Percentiles rank a stretch among this genome's conserved stretches.
phyloP scores from a whole-genome alignment of 192 early-diverging fungal species.

The Coemansia sp. region DNA sequence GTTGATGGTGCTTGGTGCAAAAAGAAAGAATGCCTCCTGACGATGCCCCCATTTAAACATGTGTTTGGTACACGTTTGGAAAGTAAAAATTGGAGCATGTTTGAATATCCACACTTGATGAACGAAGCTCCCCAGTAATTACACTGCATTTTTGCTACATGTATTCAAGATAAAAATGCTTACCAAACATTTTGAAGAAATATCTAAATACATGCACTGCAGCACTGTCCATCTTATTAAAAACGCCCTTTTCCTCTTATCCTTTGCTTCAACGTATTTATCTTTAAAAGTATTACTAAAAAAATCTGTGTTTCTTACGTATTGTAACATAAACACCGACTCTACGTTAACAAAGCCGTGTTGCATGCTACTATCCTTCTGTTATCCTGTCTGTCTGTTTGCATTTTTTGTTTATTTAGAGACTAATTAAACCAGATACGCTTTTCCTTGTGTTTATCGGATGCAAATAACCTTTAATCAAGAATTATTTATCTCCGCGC shows the following conservation, averaged over 20 bases:
- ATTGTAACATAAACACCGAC: no score
- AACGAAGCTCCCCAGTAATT: not conserved
- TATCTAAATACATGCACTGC: no score
- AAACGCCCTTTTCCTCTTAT: no score
- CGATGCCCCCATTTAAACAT: constrained; percentile 1
- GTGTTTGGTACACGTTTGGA: not conserved
- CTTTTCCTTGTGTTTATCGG: not conserved
- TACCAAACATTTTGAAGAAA: no score
- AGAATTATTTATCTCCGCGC: not conserved
- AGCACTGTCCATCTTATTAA: no score
- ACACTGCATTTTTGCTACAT: no score
- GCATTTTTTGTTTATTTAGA: not conserved
- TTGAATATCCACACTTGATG: not conserved
- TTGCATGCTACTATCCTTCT: not conserved
- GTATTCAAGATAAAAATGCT: no score
- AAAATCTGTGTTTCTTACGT: no score
- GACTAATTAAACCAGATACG: not conserved
- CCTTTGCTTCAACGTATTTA: no score
- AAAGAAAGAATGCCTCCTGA: not conserved
- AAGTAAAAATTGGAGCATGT: not conserved
- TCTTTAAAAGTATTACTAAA: no score
- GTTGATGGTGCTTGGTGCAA: not conserved
- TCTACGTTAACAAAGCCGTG: not conserved
- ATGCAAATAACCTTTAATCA: not conserved
- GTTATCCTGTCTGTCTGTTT: not conserved